These are phyloP conservation scores for Lobosporangium transversale DNA, from an alignment of 192 early-diverging fungal species.

Conservation along the genomic window DNA sequence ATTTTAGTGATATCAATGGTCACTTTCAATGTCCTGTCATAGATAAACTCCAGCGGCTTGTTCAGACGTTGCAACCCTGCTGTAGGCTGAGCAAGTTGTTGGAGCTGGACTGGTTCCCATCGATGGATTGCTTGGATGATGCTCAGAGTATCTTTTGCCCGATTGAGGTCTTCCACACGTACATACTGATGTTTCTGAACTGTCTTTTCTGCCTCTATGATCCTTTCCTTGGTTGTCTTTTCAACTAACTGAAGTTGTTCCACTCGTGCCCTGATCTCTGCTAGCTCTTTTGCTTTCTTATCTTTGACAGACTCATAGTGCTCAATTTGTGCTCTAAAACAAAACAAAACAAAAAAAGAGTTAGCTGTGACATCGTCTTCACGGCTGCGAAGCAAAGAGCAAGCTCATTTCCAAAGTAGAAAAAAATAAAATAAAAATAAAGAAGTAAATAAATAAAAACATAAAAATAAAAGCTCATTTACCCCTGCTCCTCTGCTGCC, in stretches of 20 bases:
- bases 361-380: background rate
- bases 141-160: slow-evolving; percentile 18
- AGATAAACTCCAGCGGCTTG: slow-evolving; percentile 29
- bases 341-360: background rate
- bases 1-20: slow-evolving; percentile 29
- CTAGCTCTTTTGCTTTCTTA: slow-evolving; percentile 30
- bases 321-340: slow-evolving; percentile 31
- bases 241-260: slow-evolving; percentile 24
- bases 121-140: slow-evolving; percentile 33
- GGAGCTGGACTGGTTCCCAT: slow-evolving; percentile 28
- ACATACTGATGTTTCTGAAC: slow-evolving; percentile 37
- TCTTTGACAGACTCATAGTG: slow-evolving; percentile 26
- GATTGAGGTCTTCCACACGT: slow-evolving; percentile 26
- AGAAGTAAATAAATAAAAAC: too few relatives aligned
- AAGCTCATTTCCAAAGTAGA: too few relatives aligned
- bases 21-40: slow-evolving; percentile 27
- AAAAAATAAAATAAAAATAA: too few relatives aligned
- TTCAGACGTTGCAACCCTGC: background rate
- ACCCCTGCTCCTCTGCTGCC: slow-evolving; percentile 50
- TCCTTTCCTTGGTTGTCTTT: slow-evolving; percentile 3
- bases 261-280: slow-evolving; percentile 23
- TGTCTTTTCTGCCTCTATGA: slow-evolving; percentile 23
- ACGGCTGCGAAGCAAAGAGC: too few relatives aligned
- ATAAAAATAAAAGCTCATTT: background rate
- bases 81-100: background rate